Base-by-base conservation (phyloP, 2,329 filamentous ascomycete species). In the Paracoccidioides lutzii region DNA sequence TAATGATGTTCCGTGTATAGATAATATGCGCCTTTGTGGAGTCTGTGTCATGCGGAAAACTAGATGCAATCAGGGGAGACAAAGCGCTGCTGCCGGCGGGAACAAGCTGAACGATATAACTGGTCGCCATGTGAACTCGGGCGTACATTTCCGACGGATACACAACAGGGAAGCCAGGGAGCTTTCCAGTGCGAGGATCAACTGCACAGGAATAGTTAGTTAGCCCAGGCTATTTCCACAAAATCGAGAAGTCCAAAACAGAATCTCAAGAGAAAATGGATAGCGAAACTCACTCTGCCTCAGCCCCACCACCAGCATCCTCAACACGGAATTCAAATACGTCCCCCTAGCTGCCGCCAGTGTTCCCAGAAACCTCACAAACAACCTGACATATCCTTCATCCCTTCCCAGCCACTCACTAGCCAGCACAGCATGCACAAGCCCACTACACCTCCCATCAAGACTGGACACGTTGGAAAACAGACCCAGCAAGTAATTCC, bases 1-100 rank as follows among this genome's bases (percentile, higher is more conserved):
- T 81, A 32, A 97, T 75, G 8, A 97, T 75, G 66, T 97, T 95
- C 63, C 85, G 80, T 57, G 95, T 85, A 65, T 94, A 98, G n/a
- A 84, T 82, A 62, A 91, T 81, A 67, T 95, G 90, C n/a, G 81
- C 78, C 61, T 83, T 84, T 59, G 85, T 85, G 3, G 84, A 82
- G 54, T 95, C 88, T 59, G 84, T 84, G 52, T 86, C 78, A 58
- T 83, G 87, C 0, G 90, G 89, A 58, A 94, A 95, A 44, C 83
- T 84, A 52, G 75, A 70, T 51, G 79, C 72, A 42, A 95, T 70
- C 51, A 90, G 75, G 38, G 81, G 79, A 41, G 85, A 81, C 35
- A 96, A 74, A 2, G 85, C 79, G 40, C 82, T 77, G 59, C 83
- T 84, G 4, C 87, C 86, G 37, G 90, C 86, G 3, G 93, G 90